phyloP scores from a whole-genome alignment of 495 filamentous ascomycete species.

The Aspergillus egyptiacus region DNA sequence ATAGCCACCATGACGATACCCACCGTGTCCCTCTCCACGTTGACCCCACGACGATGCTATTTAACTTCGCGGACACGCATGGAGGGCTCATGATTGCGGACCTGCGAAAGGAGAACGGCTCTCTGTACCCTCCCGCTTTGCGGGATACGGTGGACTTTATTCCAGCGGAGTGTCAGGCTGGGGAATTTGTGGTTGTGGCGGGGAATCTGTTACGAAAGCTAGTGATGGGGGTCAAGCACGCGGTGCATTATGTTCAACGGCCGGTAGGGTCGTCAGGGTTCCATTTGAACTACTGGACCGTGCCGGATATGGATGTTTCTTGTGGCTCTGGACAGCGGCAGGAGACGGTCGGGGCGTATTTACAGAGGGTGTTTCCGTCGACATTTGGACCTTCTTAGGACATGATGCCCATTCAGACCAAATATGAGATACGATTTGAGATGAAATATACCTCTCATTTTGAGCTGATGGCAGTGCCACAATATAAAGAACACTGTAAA shows the following conservation, averaged over 20 bases:
- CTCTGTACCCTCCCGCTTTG: not conserved
- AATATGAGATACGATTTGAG: too few relatives aligned
- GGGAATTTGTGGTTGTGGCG: not conserved
- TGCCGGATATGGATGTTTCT: not conserved
- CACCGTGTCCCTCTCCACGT: not conserved
- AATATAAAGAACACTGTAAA: too few relatives aligned
- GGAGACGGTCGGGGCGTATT: not conserved
- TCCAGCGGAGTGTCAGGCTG: not conserved
- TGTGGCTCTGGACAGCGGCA: not conserved
- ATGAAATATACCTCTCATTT: too few relatives aligned
- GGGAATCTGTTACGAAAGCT: constrained; percentile 1
- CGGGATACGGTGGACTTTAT: not conserved
- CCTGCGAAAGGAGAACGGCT: not conserved
- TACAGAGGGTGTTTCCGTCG: constrained; percentile 1
- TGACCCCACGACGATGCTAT: constrained; percentile 2
- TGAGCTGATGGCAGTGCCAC: too few relatives aligned
- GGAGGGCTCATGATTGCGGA: not conserved
- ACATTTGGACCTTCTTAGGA: not conserved
- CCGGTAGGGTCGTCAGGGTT: not conserved
- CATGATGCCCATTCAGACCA: too few relatives aligned
- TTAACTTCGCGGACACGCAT: not conserved
- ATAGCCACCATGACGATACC: not conserved
- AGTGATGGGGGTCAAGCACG: not conserved
- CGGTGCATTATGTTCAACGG: not conserved
- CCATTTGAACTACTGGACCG: constrained; percentile 1